Evolutionary conservation across 371 early-diverging fungal species (phyloP).

Genomic region (Mucor velutinosus): DNA sequence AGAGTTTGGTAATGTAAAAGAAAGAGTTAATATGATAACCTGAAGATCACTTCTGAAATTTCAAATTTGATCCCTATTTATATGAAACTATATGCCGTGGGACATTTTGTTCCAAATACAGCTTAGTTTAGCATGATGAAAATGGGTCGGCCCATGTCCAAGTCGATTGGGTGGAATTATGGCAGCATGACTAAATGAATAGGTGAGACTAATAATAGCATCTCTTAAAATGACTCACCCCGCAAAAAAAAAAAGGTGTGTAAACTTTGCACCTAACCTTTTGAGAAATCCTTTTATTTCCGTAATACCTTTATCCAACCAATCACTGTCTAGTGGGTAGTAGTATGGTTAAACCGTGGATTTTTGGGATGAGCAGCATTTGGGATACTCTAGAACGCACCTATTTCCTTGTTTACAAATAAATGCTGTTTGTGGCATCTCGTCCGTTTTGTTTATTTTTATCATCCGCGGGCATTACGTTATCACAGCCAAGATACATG

Average conservation of each 20-base stretch:
- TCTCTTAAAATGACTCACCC: not conserved
- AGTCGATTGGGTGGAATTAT: not conserved
- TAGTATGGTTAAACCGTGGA: not conserved
- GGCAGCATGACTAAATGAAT: constrained; percentile 1
- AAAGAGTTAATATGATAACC: not conserved
- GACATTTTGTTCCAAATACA: constrained; percentile 16
- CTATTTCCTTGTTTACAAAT: not conserved
- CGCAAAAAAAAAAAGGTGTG: not conserved
- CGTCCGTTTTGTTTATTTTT: not conserved
- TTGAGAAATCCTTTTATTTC: not conserved
- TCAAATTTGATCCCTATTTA: constrained; percentile 9
- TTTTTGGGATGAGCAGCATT: not conserved
- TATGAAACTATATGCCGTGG: constrained; percentile 16
- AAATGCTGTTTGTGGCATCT: not conserved
- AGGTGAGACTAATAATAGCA: not conserved
- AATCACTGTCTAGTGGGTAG: not conserved
- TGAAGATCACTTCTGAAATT: constrained; percentile 7
- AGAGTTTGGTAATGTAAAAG: not conserved
- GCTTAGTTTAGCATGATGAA: constrained; percentile 15
- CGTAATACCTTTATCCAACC: constrained; percentile 1
- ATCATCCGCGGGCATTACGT: not conserved
- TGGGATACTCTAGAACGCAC: not conserved
- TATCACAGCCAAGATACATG: not conserved
- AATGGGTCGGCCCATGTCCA: not conserved
- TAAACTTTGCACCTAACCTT: not conserved